phyloP scores from a whole-genome alignment of 1,139 yeast genomes.

The Yamadazyma mexicana region DNA sequence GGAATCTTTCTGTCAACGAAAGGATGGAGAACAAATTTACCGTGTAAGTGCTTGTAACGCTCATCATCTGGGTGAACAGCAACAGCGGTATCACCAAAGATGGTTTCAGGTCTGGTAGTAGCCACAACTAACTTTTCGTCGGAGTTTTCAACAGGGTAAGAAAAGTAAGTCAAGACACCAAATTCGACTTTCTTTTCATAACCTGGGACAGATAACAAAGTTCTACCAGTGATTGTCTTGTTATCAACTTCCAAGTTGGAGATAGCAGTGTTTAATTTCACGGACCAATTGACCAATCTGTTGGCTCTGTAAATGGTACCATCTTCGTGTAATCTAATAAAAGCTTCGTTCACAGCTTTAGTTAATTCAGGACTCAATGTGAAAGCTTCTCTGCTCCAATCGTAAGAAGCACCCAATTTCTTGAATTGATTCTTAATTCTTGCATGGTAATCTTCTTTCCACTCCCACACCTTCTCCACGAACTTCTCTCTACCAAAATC shows the following conservation, averaged over 20 bases:
- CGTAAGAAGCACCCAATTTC: conserved; percentile 93
- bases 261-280: conserved; percentile 88
- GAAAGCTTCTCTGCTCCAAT: conserved; percentile 93
- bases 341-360: conserved; percentile 86
- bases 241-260: conserved; percentile 96
- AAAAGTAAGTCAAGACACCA: conserved; percentile 93
- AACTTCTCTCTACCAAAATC: conserved; percentile 93
- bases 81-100: conserved; percentile 96
- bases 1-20: conserved; percentile 85
- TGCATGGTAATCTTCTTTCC: conserved; percentile 93
- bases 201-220: conserved; percentile 81
- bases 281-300: conserved; percentile 96
- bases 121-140: conserved; percentile 91
- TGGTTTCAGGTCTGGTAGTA: conserved; percentile 97
- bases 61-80: conserved; percentile 96
- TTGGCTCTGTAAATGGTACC: conserved; percentile 94
- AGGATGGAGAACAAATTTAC: conserved; percentile 89
- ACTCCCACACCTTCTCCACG: conserved; percentile 89
- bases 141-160: conserved; percentile 85
- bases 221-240: conserved; percentile 82
- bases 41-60: conserved; percentile 92
- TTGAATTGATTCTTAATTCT: conserved; percentile 83
- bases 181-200: conserved; percentile 90
- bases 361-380: conserved; percentile 81
- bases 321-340: conserved; percentile 87